Conservation (phyloP, 169 alveolate genomes). For the Neospora caninum region DNA sequence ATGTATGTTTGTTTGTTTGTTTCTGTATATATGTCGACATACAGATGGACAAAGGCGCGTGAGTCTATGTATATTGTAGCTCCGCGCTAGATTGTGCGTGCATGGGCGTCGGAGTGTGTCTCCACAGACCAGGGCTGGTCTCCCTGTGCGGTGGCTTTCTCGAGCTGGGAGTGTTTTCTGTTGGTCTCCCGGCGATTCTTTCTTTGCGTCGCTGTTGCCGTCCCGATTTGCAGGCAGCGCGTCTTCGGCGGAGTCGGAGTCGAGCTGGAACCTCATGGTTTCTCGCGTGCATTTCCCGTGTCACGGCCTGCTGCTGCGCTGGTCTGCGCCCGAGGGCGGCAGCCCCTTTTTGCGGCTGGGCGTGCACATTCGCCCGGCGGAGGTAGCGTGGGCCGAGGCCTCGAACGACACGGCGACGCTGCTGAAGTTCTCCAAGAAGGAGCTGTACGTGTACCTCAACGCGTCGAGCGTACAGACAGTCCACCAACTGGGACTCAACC, state of each 20-base stretch:
- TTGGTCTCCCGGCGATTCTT: not conserved
- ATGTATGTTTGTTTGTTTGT: no score
- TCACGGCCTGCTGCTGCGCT: constrained; percentile 73
- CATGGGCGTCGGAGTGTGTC: no score
- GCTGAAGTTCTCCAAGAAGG: constrained; percentile 22
- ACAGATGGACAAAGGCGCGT: no score
- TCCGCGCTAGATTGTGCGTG: no score
- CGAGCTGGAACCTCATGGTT: constrained; percentile 74
- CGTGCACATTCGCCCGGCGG: constrained; percentile 71
- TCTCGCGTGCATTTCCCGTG: constrained; percentile 70
- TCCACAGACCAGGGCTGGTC: no score
- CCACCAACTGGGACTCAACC: constrained; percentile 74
- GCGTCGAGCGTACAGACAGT: constrained; percentile 34
- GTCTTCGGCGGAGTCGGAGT: constrained; percentile 34
- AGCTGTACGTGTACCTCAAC: constrained; percentile 52
- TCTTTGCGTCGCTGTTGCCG: not conserved
- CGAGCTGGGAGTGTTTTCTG: no score
- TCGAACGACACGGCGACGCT: not conserved
- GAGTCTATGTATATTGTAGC: no score
- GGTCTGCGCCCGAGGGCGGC: constrained; percentile 71
- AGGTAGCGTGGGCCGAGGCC: constrained; percentile 60
- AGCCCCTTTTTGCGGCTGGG: constrained; percentile 64
- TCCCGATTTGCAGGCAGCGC: not conserved
- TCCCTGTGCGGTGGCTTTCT: no score
- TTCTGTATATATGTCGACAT: no score